Evolutionary conservation across 148 eudicot species (phyloP).

Genomic region (Polygonum maritimum): DNA sequence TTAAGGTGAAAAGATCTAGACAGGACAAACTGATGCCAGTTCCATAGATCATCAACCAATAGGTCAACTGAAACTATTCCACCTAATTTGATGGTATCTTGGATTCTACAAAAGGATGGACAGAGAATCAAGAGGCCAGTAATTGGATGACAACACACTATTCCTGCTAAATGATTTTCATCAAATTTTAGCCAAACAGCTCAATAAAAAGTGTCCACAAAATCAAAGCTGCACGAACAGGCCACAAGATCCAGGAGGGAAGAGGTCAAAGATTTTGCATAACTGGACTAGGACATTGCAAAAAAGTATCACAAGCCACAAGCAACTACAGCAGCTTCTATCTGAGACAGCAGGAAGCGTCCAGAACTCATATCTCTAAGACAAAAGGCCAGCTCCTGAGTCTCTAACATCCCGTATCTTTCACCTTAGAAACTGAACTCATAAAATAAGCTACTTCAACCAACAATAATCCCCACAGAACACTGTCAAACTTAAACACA

Average conservation of each 20-base stretch:
- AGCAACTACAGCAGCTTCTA: slow-evolving; percentile 1
- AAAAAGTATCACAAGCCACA: background rate
- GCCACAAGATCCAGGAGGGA: background rate
- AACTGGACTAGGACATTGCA: background rate
- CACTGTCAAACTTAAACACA: background rate
- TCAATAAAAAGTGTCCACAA: background rate
- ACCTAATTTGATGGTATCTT: background rate
- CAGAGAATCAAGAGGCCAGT: background rate
- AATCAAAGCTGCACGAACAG: background rate
- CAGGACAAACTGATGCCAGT: slow-evolving; percentile 1
- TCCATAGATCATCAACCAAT: background rate
- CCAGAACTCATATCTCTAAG: background rate
- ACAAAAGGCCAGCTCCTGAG: background rate
- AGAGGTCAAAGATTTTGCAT: too few relatives aligned
- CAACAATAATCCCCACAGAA: background rate
- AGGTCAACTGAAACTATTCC: background rate
- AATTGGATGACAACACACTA: background rate
- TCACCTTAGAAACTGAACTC: background rate
- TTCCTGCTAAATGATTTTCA: background rate
- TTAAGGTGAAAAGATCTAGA: background rate
- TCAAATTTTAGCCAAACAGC: background rate
- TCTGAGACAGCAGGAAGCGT: background rate
- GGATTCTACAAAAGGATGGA: background rate
- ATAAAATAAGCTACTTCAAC: background rate
- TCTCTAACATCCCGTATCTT: background rate